Evolutionary conservation across 805 yeast species (phyloP).

Genomic region (Yamadazyma laniorum): DNA sequence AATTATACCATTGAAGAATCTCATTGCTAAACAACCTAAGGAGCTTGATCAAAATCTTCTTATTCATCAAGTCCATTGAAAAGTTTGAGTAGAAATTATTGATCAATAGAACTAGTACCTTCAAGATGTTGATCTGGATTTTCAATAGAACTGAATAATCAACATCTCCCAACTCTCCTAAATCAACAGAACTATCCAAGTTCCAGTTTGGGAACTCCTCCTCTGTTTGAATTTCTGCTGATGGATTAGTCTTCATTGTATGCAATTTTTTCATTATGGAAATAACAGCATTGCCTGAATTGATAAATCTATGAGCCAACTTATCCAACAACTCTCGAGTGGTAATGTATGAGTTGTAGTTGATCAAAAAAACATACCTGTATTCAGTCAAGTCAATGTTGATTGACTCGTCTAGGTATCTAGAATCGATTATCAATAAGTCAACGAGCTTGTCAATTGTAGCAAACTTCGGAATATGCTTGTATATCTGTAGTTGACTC

Average conservation of each 20-base stretch:
- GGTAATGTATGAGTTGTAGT: slow-evolving; percentile 38
- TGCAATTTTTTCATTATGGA: slow-evolving; percentile 39
- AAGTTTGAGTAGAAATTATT: slow-evolving; percentile 74
- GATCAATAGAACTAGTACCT: slow-evolving; percentile 68
- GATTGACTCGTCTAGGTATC: slow-evolving; percentile 49
- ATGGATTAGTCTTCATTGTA: slow-evolving; percentile 14
- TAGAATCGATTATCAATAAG: slow-evolving; percentile 67
- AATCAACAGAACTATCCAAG: slow-evolving; percentile 32
- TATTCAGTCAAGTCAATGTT: slow-evolving; percentile 39
- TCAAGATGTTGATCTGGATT: slow-evolving; percentile 79
- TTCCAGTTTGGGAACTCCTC: slow-evolving; percentile 63
- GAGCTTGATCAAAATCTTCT: slow-evolving; percentile 59
- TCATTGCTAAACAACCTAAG: slow-evolving; percentile 69
- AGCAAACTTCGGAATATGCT: slow-evolving; percentile 47
- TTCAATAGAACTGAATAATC: slow-evolving; percentile 69
- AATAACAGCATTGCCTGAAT: slow-evolving; percentile 45
- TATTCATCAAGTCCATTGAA: slow-evolving; percentile 61
- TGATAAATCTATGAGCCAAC: slow-evolving; percentile 39
- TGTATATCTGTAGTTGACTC: slow-evolving; percentile 14
- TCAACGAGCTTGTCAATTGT: slow-evolving; percentile 76
- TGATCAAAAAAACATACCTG: slow-evolving; percentile 41
- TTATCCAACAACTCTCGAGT: slow-evolving; percentile 40
- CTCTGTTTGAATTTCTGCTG: slow-evolving; percentile 6
- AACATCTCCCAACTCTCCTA: slow-evolving; percentile 45
- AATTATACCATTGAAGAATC: slow-evolving; percentile 48